Conservation (phyloP, 305 asterid species). For the Solanum hybrid region DNA sequence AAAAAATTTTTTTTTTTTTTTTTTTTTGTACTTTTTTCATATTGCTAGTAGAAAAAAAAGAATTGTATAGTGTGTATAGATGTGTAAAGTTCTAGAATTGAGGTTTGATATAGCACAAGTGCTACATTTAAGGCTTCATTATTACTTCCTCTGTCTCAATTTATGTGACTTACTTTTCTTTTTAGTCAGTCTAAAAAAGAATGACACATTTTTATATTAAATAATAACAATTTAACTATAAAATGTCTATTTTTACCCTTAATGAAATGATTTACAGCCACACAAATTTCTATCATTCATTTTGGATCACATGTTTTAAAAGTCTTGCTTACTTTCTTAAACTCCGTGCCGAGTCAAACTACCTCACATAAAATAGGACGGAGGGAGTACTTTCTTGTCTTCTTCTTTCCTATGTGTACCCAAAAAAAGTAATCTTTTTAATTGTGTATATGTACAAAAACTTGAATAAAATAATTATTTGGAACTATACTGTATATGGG, state of each 20-base stretch:
- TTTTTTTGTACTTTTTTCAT: background rate
- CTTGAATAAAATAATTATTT: background rate
- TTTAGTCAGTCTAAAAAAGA: too few relatives aligned
- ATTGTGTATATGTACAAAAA: background rate
- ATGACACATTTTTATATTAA: too few relatives aligned
- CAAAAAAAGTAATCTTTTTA: background rate
- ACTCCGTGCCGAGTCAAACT: too few relatives aligned
- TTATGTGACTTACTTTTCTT: too few relatives aligned
- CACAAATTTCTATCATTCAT: too few relatives aligned
- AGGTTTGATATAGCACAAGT: background rate
- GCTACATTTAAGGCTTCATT: background rate
- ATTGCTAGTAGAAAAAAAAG: background rate
- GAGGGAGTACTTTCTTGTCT: background rate
- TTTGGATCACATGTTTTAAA: too few relatives aligned
- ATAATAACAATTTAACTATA: too few relatives aligned
- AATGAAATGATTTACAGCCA: too few relatives aligned
- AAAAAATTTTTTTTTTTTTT: background rate
- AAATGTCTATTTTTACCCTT: too few relatives aligned
- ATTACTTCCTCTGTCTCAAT: background rate
- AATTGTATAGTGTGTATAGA: background rate
- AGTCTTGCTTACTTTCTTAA: too few relatives aligned
- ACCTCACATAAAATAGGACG: too few relatives aligned
- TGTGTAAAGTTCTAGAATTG: slow-evolving; percentile 1
- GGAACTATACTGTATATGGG: background rate
- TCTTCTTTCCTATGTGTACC: background rate